Percentiles rank a stretch among this genome's conserved stretches.
These are phyloP conservation scores for Novymonas esmeraldas DNA, from an alignment of 208 protist genomes.

Conservation along the genomic window DNA sequence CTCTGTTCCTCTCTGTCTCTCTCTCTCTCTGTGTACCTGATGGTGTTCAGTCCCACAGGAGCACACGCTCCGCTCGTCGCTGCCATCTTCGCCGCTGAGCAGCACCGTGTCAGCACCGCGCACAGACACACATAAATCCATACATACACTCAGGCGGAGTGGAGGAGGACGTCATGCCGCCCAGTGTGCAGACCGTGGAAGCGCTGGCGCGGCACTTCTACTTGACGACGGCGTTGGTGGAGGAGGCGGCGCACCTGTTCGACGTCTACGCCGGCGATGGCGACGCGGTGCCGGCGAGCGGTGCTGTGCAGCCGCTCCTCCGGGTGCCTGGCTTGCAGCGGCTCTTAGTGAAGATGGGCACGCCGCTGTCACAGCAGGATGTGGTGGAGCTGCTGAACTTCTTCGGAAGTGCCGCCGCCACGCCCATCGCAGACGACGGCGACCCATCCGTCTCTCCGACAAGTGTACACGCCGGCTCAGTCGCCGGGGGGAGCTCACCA, in stretches of 20 bases:
- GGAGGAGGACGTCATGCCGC: not conserved
- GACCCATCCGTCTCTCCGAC: not conserved
- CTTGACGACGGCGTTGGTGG: slow-evolving; percentile 36
- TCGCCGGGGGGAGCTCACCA: no score
- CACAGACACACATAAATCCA: not conserved
- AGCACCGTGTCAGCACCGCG: no score
- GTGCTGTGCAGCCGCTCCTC: slow-evolving; percentile 22
- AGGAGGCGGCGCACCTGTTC: slow-evolving; percentile 45
- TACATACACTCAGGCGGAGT: not conserved
- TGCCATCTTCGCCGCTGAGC: no score
- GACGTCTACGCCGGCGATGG: slow-evolving; percentile 17
- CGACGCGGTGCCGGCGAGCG: not conserved
- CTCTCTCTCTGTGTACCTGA: no score
- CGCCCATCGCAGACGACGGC: not conserved
- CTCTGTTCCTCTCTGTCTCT: no score
- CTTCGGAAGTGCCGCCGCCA: slow-evolving; percentile 12
- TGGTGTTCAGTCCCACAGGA: no score
- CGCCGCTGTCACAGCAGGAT: slow-evolving; percentile 48
- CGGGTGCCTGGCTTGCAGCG: slow-evolving; percentile 48
- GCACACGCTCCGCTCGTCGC: no score
- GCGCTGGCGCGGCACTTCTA: slow-evolving; percentile 41
- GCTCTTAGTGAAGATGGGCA: slow-evolving; percentile 49
- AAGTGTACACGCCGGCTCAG: no score
- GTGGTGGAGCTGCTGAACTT: slow-evolving; percentile 51
- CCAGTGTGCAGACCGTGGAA: slow-evolving; percentile 16